Percentiles rank a stretch among this genome's conserved stretches.
These are phyloP conservation scores for Linnemannia schmuckeri DNA, from an alignment of 192 early-diverging fungal genomes.

Conservation along the genomic window DNA sequence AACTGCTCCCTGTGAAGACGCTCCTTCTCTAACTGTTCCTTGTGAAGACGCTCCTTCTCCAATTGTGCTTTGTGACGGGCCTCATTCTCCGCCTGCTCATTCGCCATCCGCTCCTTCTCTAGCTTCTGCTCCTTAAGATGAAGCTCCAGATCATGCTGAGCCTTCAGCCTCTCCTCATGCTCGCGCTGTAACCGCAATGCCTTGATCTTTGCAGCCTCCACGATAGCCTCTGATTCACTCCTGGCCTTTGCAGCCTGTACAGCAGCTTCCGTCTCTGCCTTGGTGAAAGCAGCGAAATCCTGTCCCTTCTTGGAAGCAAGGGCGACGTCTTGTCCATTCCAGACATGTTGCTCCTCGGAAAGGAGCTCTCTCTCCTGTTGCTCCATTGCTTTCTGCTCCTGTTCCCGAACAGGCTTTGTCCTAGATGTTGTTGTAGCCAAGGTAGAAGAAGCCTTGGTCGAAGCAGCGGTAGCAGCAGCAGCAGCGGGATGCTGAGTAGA, in stretches of 20 bases:
- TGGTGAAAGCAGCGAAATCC: not conserved
- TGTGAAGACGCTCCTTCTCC: conserved; percentile 20
- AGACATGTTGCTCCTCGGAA: not conserved
- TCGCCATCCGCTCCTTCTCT: conserved; percentile 19
- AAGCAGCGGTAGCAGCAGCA: not conserved
- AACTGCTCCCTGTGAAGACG: conserved; percentile 6
- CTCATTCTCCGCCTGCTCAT: not conserved
- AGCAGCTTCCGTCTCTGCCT: not conserved
- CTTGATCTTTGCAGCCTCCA: not conserved
- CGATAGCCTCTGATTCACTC: not conserved
- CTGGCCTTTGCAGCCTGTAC: not conserved
- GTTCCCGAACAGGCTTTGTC: not conserved
- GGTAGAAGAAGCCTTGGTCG: not conserved
- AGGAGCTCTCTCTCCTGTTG: conserved; percentile 9
- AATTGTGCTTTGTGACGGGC: conserved; percentile 7
- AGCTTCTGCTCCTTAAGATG: conserved; percentile 14
- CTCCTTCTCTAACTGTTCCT: conserved; percentile 26
- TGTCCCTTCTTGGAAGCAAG: not conserved
- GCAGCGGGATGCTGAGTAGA: not conserved
- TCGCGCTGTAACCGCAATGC: not conserved
- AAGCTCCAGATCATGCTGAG: conserved; percentile 9
- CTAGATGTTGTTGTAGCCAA: not conserved
- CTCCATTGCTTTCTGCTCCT: conserved; percentile 1
- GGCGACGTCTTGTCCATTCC: not conserved
- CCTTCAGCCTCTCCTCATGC: conserved; percentile 7